Evolutionary conservation across 1,139 yeast species (phyloP).

Genomic region (Arxiozyma heterogenica): DNA sequence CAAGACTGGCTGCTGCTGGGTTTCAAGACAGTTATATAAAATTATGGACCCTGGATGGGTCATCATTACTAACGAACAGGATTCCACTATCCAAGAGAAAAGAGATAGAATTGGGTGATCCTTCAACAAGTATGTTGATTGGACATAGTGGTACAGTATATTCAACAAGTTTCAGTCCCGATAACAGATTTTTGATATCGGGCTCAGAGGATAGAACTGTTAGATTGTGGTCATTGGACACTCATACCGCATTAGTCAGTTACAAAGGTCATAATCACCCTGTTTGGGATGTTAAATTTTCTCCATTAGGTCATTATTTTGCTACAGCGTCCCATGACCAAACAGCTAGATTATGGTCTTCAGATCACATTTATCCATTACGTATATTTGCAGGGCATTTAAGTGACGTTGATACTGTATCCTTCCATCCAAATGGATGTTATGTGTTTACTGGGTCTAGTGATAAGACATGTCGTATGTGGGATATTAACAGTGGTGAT

Average conservation of each 20-base stretch:
- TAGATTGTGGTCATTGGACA: constrained; percentile 88
- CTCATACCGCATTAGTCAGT: constrained; percentile 81
- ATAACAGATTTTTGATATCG: constrained; percentile 69
- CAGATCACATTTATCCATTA: constrained; percentile 93
- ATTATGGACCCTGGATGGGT: constrained; percentile 88
- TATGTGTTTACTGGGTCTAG: constrained; percentile 91
- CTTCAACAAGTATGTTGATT: constrained; percentile 47
- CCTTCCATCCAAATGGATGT: constrained; percentile 93
- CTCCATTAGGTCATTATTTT: constrained; percentile 94
- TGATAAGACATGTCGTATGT: constrained; percentile 94
- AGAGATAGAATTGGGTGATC: constrained; percentile 13
- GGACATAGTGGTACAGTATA: constrained; percentile 96
- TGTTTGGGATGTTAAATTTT: constrained; percentile 92
- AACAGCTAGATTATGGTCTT: constrained; percentile 95
- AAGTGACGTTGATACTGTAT: constrained; percentile 91
- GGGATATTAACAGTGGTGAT: constrained; percentile 89
- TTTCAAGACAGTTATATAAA: constrained; percentile 86
- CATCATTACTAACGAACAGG: constrained; percentile 41
- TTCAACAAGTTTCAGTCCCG: constrained; percentile 85
- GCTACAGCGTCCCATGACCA: constrained; percentile 97
- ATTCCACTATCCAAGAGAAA: constrained; percentile 8
- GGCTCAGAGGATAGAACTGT: constrained; percentile 90
- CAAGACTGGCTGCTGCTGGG: constrained; percentile 85
- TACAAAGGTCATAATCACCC: constrained; percentile 96
- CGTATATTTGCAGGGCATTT: constrained; percentile 96